phyloP scores from a whole-genome alignment of 2,329 filamentous ascomycete genomes.

The Colletotrichum coccodes region DNA sequence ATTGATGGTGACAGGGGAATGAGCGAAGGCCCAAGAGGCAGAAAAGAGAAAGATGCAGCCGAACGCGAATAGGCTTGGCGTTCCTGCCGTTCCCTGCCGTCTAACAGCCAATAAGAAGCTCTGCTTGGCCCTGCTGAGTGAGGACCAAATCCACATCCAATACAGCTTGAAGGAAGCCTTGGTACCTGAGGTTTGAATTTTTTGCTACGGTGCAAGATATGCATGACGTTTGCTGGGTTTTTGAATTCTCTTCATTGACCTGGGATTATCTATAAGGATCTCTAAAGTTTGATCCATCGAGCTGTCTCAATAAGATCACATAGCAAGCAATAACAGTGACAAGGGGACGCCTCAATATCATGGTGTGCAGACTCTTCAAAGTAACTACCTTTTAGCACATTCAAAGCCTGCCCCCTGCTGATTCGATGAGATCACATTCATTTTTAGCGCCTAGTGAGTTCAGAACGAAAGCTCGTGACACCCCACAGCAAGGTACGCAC shows the following conservation, averaged over 20 bases:
- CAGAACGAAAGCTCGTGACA: background rate
- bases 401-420: background rate
- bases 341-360: background rate
- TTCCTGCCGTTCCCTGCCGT: conserved; percentile 6
- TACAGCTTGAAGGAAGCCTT: background rate
- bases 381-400: background rate
- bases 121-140: background rate
- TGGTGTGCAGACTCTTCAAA: background rate
- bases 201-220: background rate
- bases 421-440: background rate
- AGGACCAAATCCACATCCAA: background rate
- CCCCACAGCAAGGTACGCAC: background rate
- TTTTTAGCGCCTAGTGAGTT: background rate
- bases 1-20: background rate
- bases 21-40: background rate
- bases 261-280: background rate
- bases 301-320: background rate
- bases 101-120: background rate
- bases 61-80: conserved; percentile 6
- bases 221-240: background rate
- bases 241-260: background rate
- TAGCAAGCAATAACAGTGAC: background rate
- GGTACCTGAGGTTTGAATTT: background rate
- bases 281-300: background rate
- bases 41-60: conserved; percentile 6